These are phyloP conservation scores for Hyphopichia buzzinii DNA, from an alignment of 1,139 yeast genomes.

Conservation along the genomic window DNA sequence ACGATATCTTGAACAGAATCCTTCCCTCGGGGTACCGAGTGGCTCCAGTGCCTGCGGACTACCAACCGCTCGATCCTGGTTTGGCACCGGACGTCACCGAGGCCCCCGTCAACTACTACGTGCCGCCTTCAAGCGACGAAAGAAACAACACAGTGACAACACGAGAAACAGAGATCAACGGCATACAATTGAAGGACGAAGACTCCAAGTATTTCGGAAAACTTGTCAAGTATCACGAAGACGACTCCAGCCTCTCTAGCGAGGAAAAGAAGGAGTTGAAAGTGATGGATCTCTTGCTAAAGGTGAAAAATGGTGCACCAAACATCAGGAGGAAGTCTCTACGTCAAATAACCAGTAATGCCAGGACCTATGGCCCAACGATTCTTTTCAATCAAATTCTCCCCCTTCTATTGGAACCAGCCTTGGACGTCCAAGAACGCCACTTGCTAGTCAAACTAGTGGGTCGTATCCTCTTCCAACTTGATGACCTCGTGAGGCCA, in stretches of 20 bases:
- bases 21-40: conserved; percentile 56
- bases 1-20: conserved; percentile 47
- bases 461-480: conserved; percentile 63
- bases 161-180: conserved; percentile 37
- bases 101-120: conserved; percentile 21
- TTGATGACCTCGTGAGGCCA: conserved; percentile 69
- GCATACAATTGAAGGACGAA: conserved; percentile 63
- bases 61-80: conserved; percentile 28
- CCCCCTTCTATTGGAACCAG: conserved; percentile 71
- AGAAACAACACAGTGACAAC: conserved; percentile 19
- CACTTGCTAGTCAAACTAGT: conserved; percentile 76
- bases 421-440: conserved; percentile 78
- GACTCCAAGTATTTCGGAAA: conserved; percentile 74
- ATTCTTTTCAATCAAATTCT: conserved; percentile 65
- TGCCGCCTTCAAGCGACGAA: conserved; percentile 23
- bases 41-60: conserved; percentile 48
- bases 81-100: conserved; percentile 33
- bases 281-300: conserved; percentile 62
- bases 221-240: conserved; percentile 39
- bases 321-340: conserved; percentile 67
- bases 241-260: conserved; percentile 25
- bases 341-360: conserved; percentile 63
- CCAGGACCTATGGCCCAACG: conserved; percentile 67
- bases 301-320: conserved; percentile 77
- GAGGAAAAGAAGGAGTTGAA: conserved; percentile 61